Percentiles rank a stretch among this genome's conserved stretches.
Evolutionary conservation across 805 yeast species (phyloP).

Genomic region (Wickerhamiella azyma): DNA sequence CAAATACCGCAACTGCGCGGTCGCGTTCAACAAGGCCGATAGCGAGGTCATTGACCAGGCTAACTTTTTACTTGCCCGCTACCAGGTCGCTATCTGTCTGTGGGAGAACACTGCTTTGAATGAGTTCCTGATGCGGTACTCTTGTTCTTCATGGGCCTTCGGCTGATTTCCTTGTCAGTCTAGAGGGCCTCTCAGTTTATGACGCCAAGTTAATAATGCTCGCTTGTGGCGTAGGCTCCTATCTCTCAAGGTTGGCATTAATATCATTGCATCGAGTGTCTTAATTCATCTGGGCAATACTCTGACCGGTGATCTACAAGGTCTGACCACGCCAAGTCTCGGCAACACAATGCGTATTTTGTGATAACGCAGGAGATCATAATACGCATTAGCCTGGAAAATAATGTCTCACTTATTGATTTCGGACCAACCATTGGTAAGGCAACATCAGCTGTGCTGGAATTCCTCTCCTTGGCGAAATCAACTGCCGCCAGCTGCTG

Average conservation of each 20-base stretch:
- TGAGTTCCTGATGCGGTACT: constrained; percentile 27
- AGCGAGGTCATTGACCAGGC: constrained; percentile 28
- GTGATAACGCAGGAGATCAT: constrained; percentile 38
- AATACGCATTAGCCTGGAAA: constrained; percentile 28
- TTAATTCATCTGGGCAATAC: constrained; percentile 33
- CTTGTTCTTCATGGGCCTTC: constrained; percentile 28
- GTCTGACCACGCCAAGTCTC: constrained; percentile 30
- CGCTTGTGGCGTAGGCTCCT: constrained; percentile 25
- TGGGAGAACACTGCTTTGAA: constrained; percentile 31
- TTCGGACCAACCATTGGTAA: constrained; percentile 35
- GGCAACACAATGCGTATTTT: constrained; percentile 32
- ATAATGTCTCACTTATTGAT: constrained; percentile 30
- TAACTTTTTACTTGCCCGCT: constrained; percentile 25
- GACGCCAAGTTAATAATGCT: constrained; percentile 19
- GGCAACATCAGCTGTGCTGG: constrained; percentile 30
- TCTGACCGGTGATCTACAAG: constrained; percentile 33
- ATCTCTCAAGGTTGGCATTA: constrained; percentile 29
- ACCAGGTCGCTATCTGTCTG: constrained; percentile 24
- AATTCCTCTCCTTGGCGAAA: constrained; percentile 30
- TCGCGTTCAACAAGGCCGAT: constrained; percentile 25
- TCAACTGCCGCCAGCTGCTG: constrained; percentile 22
- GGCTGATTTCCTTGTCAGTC: constrained; percentile 22
- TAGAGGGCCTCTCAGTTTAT: too few species aligned
- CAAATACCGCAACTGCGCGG: constrained; percentile 30
- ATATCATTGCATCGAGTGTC: constrained; percentile 30